Conservation (phyloP, 768 basidiomycete genomes). For the Tulasnella sp. region DNA sequence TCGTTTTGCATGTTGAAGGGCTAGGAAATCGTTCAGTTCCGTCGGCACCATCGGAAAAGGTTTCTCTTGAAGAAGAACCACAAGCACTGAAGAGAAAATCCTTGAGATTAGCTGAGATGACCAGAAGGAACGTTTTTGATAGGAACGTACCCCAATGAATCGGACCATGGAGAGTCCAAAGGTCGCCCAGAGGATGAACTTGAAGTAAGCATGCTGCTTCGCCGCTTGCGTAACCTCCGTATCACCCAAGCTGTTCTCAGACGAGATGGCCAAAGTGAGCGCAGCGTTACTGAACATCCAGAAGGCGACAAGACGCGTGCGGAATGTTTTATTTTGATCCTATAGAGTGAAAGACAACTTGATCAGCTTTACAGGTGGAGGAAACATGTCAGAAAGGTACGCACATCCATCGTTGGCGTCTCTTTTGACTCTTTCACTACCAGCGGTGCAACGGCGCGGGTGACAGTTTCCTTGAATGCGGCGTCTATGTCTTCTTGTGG, state of each 20-base stretch:
- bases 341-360: not conserved
- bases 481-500: constrained; percentile 83
- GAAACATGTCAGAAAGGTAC: not conserved
- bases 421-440: constrained; percentile 53
- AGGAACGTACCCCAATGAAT: constrained; percentile 56
- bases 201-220: constrained; percentile 41
- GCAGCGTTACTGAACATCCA: constrained; percentile 71
- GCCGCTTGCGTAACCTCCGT: constrained; percentile 27
- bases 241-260: constrained; percentile 50
- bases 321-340: constrained; percentile 86
- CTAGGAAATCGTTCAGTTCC: constrained; percentile 42
- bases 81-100: constrained; percentile 46
- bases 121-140: not conserved
- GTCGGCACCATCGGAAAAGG: constrained; percentile 70
- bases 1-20: not conserved
- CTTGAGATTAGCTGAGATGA: constrained; percentile 2
- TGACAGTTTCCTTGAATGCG: constrained; percentile 84
- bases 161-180: constrained; percentile 61
- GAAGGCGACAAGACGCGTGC: constrained; percentile 69
- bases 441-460: constrained; percentile 65
- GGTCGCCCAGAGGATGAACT: constrained; percentile 68
- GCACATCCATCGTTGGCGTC: constrained; percentile 64
- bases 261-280: constrained; percentile 55
- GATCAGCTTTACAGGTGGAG: too few species aligned
- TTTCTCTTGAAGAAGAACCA: constrained; percentile 77